Evolutionary conservation across 164 flowering plant species (phyloP), one percentile per base, ranked within the genome.

Genomic region (Aristolochia californica): DNA sequence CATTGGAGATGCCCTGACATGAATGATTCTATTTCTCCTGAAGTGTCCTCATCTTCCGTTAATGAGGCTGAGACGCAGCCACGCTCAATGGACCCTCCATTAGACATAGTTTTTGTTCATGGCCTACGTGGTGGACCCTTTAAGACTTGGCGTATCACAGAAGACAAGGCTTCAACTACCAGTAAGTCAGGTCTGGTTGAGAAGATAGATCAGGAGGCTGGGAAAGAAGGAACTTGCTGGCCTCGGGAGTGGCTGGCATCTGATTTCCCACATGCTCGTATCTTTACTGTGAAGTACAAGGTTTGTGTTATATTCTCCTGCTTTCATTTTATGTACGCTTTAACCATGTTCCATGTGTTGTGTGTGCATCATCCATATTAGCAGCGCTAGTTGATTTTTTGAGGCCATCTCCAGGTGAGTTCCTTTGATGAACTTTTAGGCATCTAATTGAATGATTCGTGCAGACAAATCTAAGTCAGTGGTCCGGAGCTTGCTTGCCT

Each of bases 401-500:
- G 49, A 57, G 68, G 72, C 34, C 57, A 61, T 63, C 68, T 66
- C 70, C 74, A 73, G 71, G 74, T 61, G 65, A 59, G 66, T 47
- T 61, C 70, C 61, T 70, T 62, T 72, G 70, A 68, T 68, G 75
- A 71, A 58, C 74, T 62, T 58, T 53, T 66, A 22, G 59, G 60
- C 26, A 59, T 58, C 57, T 59, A 56, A 45, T 54, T 65, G 60
- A 61, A 48, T 58, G 56, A 63, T 76, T 62, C 58, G 58, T 83
- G 85, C 91, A 93, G 99, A 79, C 97, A 66, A 94, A 88, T 76
- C 81, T 94, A 44, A 87, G 96, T 27, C 97, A 84, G 75, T 94
- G 99, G 99, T 90, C 99, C 59, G 99, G 99, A 69, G 88, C 99
- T 67, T 85, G 81, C 75, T 78, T 90, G 57, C 97, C 99, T 66